These are phyloP conservation scores for Trichomonas tenax DNA, from an alignment of 208 protist genomes.

Conservation along the genomic window DNA sequence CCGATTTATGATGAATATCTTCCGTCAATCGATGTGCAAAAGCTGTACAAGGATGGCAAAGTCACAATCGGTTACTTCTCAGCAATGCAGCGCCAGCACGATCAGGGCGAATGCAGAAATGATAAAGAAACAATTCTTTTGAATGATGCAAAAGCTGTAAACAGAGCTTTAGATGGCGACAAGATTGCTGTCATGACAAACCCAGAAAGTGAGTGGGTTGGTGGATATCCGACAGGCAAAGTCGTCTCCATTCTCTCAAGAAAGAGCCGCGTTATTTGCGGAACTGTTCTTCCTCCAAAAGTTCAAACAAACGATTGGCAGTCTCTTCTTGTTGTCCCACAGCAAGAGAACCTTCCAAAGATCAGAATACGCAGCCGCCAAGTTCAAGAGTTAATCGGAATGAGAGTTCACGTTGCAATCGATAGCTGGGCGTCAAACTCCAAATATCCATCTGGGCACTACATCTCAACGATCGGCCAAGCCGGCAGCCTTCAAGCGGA, in stretches of 20 bases:
- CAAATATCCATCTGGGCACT: constrained; percentile 37
- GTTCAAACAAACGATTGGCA: neutral
- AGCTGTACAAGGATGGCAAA: neutral
- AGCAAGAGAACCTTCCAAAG: neutral
- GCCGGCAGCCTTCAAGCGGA: constrained; percentile 52
- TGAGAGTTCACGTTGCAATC: constrained; percentile 37
- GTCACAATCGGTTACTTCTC: neutral
- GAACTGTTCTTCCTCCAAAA: neutral
- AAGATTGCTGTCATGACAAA: constrained; percentile 10
- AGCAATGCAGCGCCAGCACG: neutral
- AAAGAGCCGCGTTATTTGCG: neutral
- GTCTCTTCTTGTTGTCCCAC: constrained; percentile 22
- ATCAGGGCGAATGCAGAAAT: neutral
- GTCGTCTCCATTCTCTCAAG: neutral
- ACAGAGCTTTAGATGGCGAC: constrained; percentile 29
- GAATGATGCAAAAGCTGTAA: neutral
- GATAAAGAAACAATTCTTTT: neutral
- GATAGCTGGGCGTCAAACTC: constrained; percentile 34
- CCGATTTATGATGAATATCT: neutral
- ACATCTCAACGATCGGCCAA: constrained; percentile 37
- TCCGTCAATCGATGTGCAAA: neutral
- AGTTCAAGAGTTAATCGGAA: constrained; percentile 21
- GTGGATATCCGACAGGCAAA: neutral
- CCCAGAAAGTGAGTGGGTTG: neutral
- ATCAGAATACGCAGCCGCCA: constrained; percentile 22